Conservation (phyloP, 164 flowering plant genomes). For the Platanus orientalis region DNA sequence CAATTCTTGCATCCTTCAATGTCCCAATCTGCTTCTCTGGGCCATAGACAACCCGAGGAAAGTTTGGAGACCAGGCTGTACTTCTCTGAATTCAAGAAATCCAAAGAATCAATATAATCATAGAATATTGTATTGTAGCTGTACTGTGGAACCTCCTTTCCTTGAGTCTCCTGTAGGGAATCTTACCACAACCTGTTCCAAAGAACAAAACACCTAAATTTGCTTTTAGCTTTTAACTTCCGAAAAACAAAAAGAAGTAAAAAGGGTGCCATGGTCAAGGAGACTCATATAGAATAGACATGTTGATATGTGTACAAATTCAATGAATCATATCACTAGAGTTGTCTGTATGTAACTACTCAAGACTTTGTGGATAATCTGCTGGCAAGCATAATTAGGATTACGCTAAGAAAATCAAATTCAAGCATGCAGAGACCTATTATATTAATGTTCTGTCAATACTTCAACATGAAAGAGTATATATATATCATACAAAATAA, state of each 20-base stretch:
- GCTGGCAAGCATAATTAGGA: no score
- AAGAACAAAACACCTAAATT: background rate
- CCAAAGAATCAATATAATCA: slow-evolving; percentile 91
- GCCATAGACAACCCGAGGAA: slow-evolving; percentile 78
- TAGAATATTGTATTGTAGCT: slow-evolving; percentile 66
- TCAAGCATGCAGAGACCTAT: no score
- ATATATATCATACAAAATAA: no score
- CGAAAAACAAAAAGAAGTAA: background rate
- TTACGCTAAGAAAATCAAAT: no score
- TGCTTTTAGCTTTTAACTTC: background rate
- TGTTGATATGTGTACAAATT: no score
- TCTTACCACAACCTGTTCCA: slow-evolving; percentile 71
- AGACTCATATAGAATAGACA: background rate
- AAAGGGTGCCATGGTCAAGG: background rate
- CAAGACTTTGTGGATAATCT: no score
- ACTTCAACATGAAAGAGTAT: no score
- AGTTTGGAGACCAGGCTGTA: slow-evolving; percentile 85
- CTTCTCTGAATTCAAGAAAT: slow-evolving; percentile 58
- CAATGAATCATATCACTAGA: no score
- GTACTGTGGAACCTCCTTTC: slow-evolving; percentile 76
- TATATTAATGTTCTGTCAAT: no score
- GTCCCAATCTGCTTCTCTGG: slow-evolving; percentile 60
- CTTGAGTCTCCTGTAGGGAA: slow-evolving; percentile 88
- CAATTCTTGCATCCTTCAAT: slow-evolving; percentile 79
- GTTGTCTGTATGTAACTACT: no score